These are phyloP conservation scores for Cladosporium sp. DNA, from an alignment of 2,329 filamentous ascomycete genomes.

Conservation along the genomic window DNA sequence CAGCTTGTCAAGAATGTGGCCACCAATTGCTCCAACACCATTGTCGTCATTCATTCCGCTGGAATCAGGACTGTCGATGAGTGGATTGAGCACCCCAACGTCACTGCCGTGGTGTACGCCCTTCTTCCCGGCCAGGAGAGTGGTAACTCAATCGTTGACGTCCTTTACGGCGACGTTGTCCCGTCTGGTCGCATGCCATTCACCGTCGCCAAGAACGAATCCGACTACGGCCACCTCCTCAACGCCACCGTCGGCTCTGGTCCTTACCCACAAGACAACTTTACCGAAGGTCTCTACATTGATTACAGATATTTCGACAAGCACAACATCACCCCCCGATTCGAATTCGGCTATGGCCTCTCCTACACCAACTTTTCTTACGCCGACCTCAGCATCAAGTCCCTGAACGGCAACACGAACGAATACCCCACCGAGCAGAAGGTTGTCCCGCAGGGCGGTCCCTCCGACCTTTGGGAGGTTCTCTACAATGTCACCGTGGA, in stretches of 20 bases:
- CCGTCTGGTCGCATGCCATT: conserved; percentile 48
- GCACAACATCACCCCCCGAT: conserved; percentile 64
- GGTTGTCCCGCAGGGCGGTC: conserved; percentile 37
- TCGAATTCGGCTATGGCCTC: conserved; percentile 77
- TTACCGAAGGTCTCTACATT: conserved; percentile 73
- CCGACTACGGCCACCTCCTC: conserved; percentile 15
- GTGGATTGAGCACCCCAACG: conserved; percentile 38
- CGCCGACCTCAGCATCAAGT: conserved; percentile 44
- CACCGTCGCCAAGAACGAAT: conserved; percentile 21
- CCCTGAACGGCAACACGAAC: background rate
- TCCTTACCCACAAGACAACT: conserved; percentile 59
- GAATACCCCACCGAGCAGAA: conserved; percentile 52
- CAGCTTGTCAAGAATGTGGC: conserved; percentile 40
- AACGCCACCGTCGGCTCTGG: conserved; percentile 28
- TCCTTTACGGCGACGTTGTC: conserved; percentile 36
- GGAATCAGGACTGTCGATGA: conserved; percentile 38
- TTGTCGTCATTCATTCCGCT: conserved; percentile 44
- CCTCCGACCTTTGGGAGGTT: conserved; percentile 48
- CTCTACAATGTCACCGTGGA: conserved; percentile 44
- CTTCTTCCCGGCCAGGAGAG: conserved; percentile 39
- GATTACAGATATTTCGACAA: conserved; percentile 87
- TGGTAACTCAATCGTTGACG: conserved; percentile 36
- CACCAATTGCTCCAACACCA: conserved; percentile 14
- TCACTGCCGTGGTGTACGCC: conserved; percentile 39
- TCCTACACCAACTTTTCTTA: conserved; percentile 71